Base-by-base conservation (phyloP, 2,329 filamentous ascomycete genomes). In the Penicillium freii region DNA sequence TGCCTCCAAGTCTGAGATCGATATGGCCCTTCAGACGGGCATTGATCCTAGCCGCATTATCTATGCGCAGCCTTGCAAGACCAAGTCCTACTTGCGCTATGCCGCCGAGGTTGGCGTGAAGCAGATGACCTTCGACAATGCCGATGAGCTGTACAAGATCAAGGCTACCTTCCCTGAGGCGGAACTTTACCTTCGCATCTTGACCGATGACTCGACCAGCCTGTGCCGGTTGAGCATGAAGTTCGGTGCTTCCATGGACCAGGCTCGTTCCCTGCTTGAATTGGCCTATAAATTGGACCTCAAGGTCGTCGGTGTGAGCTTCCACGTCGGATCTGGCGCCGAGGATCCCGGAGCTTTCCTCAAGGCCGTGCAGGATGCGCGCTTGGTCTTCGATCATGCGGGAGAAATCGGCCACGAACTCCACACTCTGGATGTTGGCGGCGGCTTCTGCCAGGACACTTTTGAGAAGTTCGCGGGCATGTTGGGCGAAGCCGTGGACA, bases 121-220 rank as follows among this genome's bases (percentile, higher is more conserved):
- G 80, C 91, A 96, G 82, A 97, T 99, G 93, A 99, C 94, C 2
- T 97, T 99, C 73, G 94, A 99, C 84, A 99, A 99, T 69, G 86
- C 89, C 73, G 94, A 99, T 75, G 94, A 99, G 82, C 85, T 99
- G 51, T 91, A 93, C 85, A 99, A 99, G 84, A 93, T 96, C 76
- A 94, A 95, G 77, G 89, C 91, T 76, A 85, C 94, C 68, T 97
- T 85, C 72, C 93, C 94, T 2, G 86, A 86, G 47, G 94, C 94
- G 29, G 91, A 97, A 80, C 86, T 99, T 42, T 96, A 89, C 77
- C 82, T 99, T 60, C 92, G 94, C 69, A 99, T 99, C 78, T 82
- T 92, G 73, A 99, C 94, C 59, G 94, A 99, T 73, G 94, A 99
- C 75, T 95, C 92, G 45, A 91, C 91, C 61, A 96, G 91, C 75